Conservation (phyloP, 257 asterid genomes). For the Nicotiana knightiana region DNA sequence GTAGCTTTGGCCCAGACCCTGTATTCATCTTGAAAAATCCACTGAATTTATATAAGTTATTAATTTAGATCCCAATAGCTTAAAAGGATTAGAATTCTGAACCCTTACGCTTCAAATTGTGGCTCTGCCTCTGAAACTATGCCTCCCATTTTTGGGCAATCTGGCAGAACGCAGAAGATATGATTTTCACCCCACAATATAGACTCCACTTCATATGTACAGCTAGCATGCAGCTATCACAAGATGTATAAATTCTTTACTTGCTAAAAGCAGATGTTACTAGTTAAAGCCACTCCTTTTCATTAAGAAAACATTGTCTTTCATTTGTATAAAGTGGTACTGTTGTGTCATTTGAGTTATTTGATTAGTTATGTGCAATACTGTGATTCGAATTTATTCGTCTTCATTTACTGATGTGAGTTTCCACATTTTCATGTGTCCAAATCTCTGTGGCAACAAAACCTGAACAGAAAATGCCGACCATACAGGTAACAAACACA, state of each 20-base stretch:
- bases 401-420: constrained; percentile 13
- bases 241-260: not conserved
- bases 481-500: constrained; percentile 61
- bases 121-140: no score
- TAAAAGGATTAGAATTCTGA: no score
- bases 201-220: no score
- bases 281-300: not conserved
- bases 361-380: not conserved
- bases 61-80: no score
- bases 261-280: not conserved
- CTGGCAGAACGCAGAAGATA: not conserved
- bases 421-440: constrained; percentile 35
- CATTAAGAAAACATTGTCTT: not conserved
- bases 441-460: constrained; percentile 18
- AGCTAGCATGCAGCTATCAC: no score
- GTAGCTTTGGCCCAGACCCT: no score
- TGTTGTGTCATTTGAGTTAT: not conserved
- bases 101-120: no score
- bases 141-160: not conserved
- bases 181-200: not conserved
- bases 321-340: not conserved
- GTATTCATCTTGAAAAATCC: no score
- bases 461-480: constrained; percentile 86
- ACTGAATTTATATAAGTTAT: no score
- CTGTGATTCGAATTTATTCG: constrained; percentile 5